Evolutionary conservation across 2,329 filamentous ascomycete species (phyloP).

Genomic region (Diaporthe capsici): DNA sequence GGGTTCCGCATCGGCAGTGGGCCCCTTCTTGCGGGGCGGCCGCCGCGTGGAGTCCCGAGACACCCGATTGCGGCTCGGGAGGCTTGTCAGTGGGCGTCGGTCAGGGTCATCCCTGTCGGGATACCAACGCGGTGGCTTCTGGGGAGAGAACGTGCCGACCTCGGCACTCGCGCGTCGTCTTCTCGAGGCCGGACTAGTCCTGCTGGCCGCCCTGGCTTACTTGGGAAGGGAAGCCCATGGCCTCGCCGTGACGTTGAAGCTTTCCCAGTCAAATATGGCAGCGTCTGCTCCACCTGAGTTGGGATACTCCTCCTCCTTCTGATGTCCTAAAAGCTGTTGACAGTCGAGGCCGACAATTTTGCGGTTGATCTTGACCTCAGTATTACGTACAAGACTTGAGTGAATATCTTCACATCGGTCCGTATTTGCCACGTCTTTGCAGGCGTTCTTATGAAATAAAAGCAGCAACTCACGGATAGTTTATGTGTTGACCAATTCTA

Average conservation of each 20-base stretch:
- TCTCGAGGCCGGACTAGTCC: background rate
- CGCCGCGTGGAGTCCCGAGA: constrained; percentile 17
- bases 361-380: constrained; percentile 18
- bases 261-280: background rate
- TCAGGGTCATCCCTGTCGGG: background rate
- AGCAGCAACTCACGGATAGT: fast-evolving
- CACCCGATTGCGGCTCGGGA: constrained; percentile 13
- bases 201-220: background rate
- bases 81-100: constrained; percentile 2
- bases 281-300: background rate
- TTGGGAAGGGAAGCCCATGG: background rate
- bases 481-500: background rate
- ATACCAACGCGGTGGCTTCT: background rate
- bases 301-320: background rate
- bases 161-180: constrained; percentile 17
- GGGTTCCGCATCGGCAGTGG: background rate
- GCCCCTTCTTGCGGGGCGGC: background rate
- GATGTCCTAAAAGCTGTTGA: background rate
- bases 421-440: background rate
- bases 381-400: background rate
- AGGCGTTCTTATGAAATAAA: background rate
- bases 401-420: background rate
- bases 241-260: background rate
- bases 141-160: background rate
- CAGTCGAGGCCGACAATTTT: background rate